phyloP scores from a whole-genome alignment of 768 basidiomycete species.

The Dictyophora rubrovolvata region DNA sequence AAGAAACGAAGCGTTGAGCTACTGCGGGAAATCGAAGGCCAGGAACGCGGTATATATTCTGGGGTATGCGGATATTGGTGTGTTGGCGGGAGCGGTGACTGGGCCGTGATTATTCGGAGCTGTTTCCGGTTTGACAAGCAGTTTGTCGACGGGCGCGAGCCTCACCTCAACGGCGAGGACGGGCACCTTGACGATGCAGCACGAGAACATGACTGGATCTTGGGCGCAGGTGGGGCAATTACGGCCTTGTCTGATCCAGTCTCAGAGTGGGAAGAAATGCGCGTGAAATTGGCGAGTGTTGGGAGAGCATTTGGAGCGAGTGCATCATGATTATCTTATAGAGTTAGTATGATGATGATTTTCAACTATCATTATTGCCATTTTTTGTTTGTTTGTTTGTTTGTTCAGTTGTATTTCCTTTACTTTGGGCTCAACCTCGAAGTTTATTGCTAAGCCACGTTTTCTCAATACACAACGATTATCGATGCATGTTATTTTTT shows the following conservation, averaged over 20 bases:
- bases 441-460: background rate
- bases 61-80: constrained; percentile 92
- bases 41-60: constrained; percentile 74
- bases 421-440: constrained; percentile 8
- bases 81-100: constrained; percentile 80
- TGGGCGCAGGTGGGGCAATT: constrained; percentile 95
- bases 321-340: background rate
- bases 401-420: too few species aligned
- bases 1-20: constrained; percentile 92
- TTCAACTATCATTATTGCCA: background rate
- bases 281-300: constrained; percentile 75
- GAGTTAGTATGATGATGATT: background rate
- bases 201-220: constrained; percentile 45
- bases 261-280: constrained; percentile 92
- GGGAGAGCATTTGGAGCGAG: constrained; percentile 49
- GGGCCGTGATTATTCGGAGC: constrained; percentile 90
- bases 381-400: constrained; percentile 1
- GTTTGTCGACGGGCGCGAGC: constrained; percentile 10
- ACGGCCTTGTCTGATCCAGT: constrained; percentile 82
- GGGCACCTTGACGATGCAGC: background rate
- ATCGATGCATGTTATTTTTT: background rate
- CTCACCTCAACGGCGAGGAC: constrained; percentile 17
- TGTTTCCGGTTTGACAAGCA: constrained; percentile 64
- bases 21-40: constrained; percentile 65
- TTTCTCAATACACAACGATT: background rate